Percentiles rank a stretch among this genome's conserved stretches.
These are phyloP conservation scores for Spathaspora arborariae DNA, from an alignment of 805 yeast genomes.

Conservation along the genomic window DNA sequence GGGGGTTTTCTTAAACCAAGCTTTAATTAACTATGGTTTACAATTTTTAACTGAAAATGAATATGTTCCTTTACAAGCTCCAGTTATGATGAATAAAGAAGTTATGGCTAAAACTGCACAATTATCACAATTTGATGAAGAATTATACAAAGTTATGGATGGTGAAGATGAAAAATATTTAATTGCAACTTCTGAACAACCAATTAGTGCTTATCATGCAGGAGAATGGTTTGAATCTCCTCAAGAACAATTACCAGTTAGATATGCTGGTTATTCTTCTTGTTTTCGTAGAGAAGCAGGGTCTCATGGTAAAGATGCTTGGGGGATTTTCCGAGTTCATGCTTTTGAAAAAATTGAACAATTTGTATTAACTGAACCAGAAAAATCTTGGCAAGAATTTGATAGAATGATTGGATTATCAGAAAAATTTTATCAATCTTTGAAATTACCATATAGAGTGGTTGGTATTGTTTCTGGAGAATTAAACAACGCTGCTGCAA, in stretches of 20 bases:
- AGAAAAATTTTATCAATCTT: slow-evolving; percentile 89
- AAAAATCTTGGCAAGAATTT: slow-evolving; percentile 95
- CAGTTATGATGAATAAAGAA: slow-evolving; percentile 99
- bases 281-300: slow-evolving; percentile 99
- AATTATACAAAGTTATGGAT: slow-evolving; percentile 91
- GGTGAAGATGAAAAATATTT: slow-evolving; percentile 97
- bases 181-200: slow-evolving; percentile 98
- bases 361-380: slow-evolving; percentile 94
- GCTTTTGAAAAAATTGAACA: slow-evolving; percentile 98
- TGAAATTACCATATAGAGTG: slow-evolving; percentile 92
- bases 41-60: slow-evolving; percentile 73
- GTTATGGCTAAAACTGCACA: slow-evolving; percentile 99
- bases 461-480: slow-evolving; percentile 99
- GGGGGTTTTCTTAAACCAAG: slow-evolving; percentile 98
- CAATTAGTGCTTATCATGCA: slow-evolving; percentile 95
- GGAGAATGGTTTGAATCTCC: slow-evolving; percentile 99
- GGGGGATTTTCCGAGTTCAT: slow-evolving; percentile 99
- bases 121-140: slow-evolving; percentile 96
- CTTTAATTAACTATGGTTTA: slow-evolving; percentile 93
- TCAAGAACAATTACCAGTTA: slow-evolving; percentile 90
- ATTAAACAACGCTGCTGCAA: slow-evolving; percentile 98
- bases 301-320: slow-evolving; percentile 98
- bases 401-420: slow-evolving; percentile 90
- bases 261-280: slow-evolving; percentile 96
- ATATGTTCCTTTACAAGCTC: slow-evolving; percentile 92